Conservation (phyloP, 2,329 filamentous ascomycete species). For the Dactylellina parvicollis region DNA sequence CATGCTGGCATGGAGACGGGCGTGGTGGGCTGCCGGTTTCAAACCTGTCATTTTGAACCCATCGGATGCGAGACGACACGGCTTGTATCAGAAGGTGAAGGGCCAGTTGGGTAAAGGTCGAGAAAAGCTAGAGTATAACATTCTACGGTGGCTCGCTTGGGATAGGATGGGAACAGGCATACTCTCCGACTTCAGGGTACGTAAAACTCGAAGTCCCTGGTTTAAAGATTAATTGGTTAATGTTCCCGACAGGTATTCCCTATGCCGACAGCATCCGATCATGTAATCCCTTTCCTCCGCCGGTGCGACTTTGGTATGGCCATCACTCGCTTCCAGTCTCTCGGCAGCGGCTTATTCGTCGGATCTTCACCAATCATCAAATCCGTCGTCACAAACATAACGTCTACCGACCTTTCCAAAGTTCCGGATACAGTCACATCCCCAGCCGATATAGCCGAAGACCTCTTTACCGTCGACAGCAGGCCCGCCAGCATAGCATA, state of each 20-base stretch:
- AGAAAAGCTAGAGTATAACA: slow-evolving; percentile 70
- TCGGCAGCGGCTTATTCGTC: slow-evolving; percentile 77
- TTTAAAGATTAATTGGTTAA: not conserved
- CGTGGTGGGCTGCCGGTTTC: slow-evolving; percentile 96
- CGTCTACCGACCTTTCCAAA: slow-evolving; percentile 60
- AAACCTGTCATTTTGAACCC: slow-evolving; percentile 81
- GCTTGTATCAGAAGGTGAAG: slow-evolving; percentile 74
- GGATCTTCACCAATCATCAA: slow-evolving; percentile 35
- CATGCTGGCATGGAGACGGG: slow-evolving; percentile 85
- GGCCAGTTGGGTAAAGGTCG: slow-evolving; percentile 61
- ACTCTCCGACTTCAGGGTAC: slow-evolving; percentile 72
- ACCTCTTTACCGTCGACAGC: slow-evolving; percentile 67
- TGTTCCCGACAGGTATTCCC: slow-evolving; percentile 73
- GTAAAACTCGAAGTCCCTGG: not conserved
- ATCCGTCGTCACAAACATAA: slow-evolving; percentile 68
- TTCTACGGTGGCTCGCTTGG: slow-evolving; percentile 92
- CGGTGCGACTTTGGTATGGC: slow-evolving; percentile 75
- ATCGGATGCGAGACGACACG: slow-evolving; percentile 83
- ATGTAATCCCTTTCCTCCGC: slow-evolving; percentile 76
- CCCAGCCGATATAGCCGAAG: slow-evolving; percentile 53
- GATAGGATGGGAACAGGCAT: slow-evolving; percentile 87
- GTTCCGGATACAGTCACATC: slow-evolving; percentile 62
- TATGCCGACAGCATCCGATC: slow-evolving; percentile 80
- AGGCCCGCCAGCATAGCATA: slow-evolving; percentile 76
- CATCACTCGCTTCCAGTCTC: slow-evolving; percentile 76